Percentiles rank a stretch among this genome's conserved stretches.
phyloP scores from a whole-genome alignment of 768 basidiomycete genomes.

The Amanita muscaria region DNA sequence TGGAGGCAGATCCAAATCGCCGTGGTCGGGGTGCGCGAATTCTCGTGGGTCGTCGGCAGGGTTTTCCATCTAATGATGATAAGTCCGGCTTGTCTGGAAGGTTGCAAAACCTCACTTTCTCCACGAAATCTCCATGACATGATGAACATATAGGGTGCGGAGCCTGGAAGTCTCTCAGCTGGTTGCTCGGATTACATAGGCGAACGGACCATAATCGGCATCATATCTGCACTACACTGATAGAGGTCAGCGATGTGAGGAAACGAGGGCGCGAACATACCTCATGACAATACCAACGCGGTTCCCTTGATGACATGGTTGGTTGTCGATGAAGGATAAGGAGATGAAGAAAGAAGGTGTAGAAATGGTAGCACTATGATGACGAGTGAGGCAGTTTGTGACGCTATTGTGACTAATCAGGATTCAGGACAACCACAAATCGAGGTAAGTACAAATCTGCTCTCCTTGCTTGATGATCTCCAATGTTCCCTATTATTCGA shows the following conservation, averaged over 20 bases:
- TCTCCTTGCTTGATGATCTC: constrained; percentile 30
- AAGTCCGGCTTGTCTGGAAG: constrained; percentile 6
- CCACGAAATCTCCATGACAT: constrained; percentile 76
- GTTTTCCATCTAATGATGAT: constrained; percentile 55
- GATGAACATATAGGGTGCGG: constrained; percentile 80
- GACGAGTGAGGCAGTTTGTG: background rate
- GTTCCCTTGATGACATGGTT: constrained; percentile 60
- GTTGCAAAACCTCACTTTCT: constrained; percentile 41
- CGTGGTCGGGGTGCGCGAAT: constrained; percentile 35
- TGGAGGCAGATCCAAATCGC: constrained; percentile 24
- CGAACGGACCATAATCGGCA: constrained; percentile 66
- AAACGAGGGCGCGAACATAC: constrained; percentile 24
- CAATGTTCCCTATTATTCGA: constrained; percentile 62
- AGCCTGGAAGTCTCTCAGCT: constrained; percentile 33
- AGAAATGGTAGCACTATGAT: background rate
- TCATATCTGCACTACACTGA: constrained; percentile 80
- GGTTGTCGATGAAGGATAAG: constrained; percentile 7
- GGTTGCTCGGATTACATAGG: background rate
- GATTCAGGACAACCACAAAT: background rate
- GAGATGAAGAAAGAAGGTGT: background rate
- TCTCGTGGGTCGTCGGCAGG: constrained; percentile 66
- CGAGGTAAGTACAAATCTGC: constrained; percentile 17
- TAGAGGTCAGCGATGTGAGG: constrained; percentile 7
- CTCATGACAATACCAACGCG: constrained; percentile 76
- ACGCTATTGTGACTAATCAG: constrained; percentile 2